Conservation (phyloP, 2,329 filamentous ascomycete species). For the Tolypocladium album region DNA sequence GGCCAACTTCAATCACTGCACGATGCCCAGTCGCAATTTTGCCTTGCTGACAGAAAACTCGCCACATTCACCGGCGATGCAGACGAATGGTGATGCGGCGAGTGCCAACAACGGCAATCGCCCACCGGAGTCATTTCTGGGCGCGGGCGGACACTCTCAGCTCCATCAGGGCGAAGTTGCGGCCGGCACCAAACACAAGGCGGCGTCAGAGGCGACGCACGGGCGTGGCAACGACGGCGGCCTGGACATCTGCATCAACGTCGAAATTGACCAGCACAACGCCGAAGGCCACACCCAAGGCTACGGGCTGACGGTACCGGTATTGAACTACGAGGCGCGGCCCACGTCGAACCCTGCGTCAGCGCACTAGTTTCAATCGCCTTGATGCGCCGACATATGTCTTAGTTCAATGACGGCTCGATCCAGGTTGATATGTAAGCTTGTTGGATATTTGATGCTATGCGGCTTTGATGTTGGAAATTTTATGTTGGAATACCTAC, state of each 20-base stretch:
- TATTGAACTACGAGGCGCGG: conserved; percentile 34
- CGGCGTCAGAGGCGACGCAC: conserved; percentile 48
- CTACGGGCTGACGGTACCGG: conserved; percentile 81
- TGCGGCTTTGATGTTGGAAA: not conserved
- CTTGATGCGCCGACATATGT: not conserved
- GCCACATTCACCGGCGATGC: conserved; percentile 33
- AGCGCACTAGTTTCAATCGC: not conserved
- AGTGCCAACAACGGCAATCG: conserved; percentile 7
- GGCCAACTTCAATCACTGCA: conserved; percentile 66
- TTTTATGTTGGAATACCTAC: not conserved
- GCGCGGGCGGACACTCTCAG: conserved; percentile 57
- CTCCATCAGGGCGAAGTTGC: conserved; percentile 67
- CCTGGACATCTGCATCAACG: conserved; percentile 74
- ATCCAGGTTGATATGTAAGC: not conserved
- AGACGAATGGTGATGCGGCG: conserved; percentile 13
- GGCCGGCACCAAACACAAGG: conserved; percentile 68
- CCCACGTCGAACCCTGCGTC: conserved; percentile 10
- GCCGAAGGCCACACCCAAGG: conserved; percentile 66
- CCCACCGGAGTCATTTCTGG: conserved; percentile 17
- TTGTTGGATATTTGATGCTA: not conserved
- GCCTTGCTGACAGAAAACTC: conserved; percentile 83
- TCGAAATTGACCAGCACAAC: conserved; percentile 81
- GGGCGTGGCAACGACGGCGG: conserved; percentile 46
- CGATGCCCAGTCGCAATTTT: conserved; percentile 89
- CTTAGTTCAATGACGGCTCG: not conserved